Conservation (phyloP, 345 rosid species). For the Aegle marmelos region DNA sequence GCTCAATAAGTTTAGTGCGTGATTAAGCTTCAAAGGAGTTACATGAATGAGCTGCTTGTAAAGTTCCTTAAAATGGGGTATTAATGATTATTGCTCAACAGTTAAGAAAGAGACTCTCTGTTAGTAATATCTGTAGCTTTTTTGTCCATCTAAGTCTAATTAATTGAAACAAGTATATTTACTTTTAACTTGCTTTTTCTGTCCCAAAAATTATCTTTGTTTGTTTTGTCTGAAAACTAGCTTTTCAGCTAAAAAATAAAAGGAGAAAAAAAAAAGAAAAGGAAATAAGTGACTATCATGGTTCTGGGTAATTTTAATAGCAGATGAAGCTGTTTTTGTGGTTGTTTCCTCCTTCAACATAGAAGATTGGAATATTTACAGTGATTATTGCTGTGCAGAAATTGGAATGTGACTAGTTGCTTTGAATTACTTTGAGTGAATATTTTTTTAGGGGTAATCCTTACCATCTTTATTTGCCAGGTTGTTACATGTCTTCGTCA, state of each 20-base stretch:
- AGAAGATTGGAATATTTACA: not conserved
- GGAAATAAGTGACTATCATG: not conserved
- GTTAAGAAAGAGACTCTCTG: not conserved
- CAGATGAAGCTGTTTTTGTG: not conserved
- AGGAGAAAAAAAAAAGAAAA: not conserved
- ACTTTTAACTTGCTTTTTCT: not conserved
- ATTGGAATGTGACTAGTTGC: not conserved
- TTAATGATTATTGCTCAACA: no score
- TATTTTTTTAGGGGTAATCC: not conserved
- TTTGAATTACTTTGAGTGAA: not conserved
- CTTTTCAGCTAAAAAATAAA: not conserved
- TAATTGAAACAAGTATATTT: not conserved
- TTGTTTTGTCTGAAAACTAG: not conserved
- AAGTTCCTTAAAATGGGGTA: not conserved
- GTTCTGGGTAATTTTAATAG: not conserved
- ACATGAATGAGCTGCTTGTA: not conserved
- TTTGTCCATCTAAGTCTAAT: not conserved
- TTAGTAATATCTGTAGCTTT: not conserved
- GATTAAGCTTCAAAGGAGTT: not conserved
- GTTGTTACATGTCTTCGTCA: slow-evolving; percentile 97
- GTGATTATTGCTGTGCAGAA: not conserved
- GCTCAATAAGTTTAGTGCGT: not conserved
- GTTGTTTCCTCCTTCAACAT: not conserved
- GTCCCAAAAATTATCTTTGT: not conserved
- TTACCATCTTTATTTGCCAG: slow-evolving; percentile 30